phyloP scores from a whole-genome alignment of 441 rosid species.

The Corymbia calophylla region DNA sequence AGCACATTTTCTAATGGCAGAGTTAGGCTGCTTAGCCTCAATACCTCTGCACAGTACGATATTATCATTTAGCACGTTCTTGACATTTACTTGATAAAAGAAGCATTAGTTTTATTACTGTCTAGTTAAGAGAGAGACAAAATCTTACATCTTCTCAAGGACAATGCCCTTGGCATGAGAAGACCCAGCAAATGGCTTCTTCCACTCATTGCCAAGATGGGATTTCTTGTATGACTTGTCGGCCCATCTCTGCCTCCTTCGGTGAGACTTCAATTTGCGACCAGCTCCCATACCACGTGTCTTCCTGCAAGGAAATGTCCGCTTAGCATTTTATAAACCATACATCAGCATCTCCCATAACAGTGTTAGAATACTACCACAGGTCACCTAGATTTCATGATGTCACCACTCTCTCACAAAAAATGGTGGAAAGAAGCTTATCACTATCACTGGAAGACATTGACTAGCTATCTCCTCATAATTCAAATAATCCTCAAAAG shows the following conservation, averaged over 20 bases:
- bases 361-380: not conserved
- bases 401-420: not conserved
- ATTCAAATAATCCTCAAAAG: not conserved
- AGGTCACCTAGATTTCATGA: not conserved
- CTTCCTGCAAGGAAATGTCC: constrained; percentile 24
- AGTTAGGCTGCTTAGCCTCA: constrained; percentile 22
- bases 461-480: not conserved
- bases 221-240: constrained; percentile 67
- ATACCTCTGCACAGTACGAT: constrained; percentile 5
- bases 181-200: constrained; percentile 69
- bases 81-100: rapidly evolving
- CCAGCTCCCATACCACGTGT: constrained; percentile 74
- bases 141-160: constrained; percentile 59
- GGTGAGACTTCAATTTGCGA: constrained; percentile 58
- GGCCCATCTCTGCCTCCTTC: constrained; percentile 62
- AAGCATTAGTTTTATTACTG: not conserved
- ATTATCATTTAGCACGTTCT: not conserved
- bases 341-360: not conserved
- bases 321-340: not conserved
- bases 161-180: constrained; percentile 72
- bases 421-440: not conserved
- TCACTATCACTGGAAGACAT: not conserved
- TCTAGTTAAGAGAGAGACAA: not conserved
- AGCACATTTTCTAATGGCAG: constrained; percentile 21
- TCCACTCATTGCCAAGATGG: constrained; percentile 62